Evolutionary conservation across 257 asterid genomes (phyloP).

Genomic region (Eucommia ulmoides): DNA sequence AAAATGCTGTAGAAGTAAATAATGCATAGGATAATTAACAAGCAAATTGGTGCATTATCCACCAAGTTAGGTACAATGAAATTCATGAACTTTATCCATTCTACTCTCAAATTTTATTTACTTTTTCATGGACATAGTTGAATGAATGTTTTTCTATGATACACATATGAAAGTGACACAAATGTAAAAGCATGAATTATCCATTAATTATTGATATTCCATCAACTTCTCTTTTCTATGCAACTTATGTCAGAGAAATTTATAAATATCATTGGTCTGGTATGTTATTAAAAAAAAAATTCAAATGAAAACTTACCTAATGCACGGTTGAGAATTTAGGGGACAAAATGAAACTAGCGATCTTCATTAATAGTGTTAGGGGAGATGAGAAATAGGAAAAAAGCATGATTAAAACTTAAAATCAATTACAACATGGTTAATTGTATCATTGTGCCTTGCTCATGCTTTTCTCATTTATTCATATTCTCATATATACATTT

Average conservation of each 20-base stretch:
- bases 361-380: not conserved
- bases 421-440: not conserved
- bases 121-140: slow-evolving; percentile 1
- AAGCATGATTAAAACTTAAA: not conserved
- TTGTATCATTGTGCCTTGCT: too few relatives aligned
- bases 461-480: slow-evolving; percentile 5
- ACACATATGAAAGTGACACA: not conserved
- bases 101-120: not conserved
- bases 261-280: not conserved
- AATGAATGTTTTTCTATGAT: not conserved
- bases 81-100: not conserved
- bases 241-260: not conserved
- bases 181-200: not conserved
- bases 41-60: too few relatives aligned
- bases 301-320: too few relatives aligned
- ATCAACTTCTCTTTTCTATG: too few relatives aligned
- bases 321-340: too few relatives aligned
- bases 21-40: too few relatives aligned
- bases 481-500: slow-evolving; percentile 4
- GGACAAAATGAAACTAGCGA: not conserved
- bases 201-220: not conserved
- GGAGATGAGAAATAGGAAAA: not conserved
- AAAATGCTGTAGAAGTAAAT: too few relatives aligned
- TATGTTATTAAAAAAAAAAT: too few relatives aligned
- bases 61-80: too few relatives aligned